A percentile compares a stretch with the other conserved stretches of the same genome.
Conservation (phyloP, 768 basidiomycete species). For the Suillus decipiens region DNA sequence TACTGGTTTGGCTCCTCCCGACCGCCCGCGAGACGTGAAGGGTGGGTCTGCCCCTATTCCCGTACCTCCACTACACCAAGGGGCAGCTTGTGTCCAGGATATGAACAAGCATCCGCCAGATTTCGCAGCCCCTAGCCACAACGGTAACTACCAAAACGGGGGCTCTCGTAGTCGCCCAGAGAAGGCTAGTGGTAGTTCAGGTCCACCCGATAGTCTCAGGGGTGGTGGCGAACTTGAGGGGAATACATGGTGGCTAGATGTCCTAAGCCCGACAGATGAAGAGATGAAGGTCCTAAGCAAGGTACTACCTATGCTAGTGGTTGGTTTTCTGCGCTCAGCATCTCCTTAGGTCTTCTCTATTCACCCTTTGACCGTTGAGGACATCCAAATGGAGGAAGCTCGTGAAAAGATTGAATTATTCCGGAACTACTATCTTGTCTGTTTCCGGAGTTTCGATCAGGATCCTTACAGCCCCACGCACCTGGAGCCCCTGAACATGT, state of each 20-base stretch:
- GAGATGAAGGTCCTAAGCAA: conserved; percentile 98
- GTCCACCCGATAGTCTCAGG: conserved; percentile 23
- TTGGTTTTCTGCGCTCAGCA: conserved; percentile 8
- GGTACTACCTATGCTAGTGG: conserved; percentile 42
- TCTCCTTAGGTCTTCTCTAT: conserved; percentile 83
- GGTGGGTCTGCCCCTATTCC: conserved; percentile 17
- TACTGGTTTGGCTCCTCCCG: conserved; percentile 42
- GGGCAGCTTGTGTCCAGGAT: background rate
- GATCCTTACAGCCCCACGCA: conserved; percentile 97
- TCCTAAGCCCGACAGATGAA: conserved; percentile 91
- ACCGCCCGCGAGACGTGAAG: conserved; percentile 12
- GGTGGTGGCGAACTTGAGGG: conserved; percentile 55
- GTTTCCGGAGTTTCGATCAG: conserved; percentile 99
- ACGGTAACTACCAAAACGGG: conserved; percentile 14
- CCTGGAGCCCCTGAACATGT: conserved; percentile 99
- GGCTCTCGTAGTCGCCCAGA: conserved; percentile 24
- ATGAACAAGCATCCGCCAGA: conserved; percentile 5
- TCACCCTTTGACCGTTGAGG: conserved; percentile 97
- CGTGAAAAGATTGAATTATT: conserved; percentile 99
- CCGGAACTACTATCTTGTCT: conserved; percentile 97
- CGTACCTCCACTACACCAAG: background rate
- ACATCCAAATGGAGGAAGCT: conserved; percentile 99
- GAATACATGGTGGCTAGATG: conserved; percentile 97
- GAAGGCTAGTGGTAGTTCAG: conserved; percentile 17
- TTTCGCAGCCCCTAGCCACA: conserved; percentile 2